Evolutionary conservation across 2,329 filamentous ascomycete genomes (phyloP).

Genomic region (Aspergillus tanneri): DNA sequence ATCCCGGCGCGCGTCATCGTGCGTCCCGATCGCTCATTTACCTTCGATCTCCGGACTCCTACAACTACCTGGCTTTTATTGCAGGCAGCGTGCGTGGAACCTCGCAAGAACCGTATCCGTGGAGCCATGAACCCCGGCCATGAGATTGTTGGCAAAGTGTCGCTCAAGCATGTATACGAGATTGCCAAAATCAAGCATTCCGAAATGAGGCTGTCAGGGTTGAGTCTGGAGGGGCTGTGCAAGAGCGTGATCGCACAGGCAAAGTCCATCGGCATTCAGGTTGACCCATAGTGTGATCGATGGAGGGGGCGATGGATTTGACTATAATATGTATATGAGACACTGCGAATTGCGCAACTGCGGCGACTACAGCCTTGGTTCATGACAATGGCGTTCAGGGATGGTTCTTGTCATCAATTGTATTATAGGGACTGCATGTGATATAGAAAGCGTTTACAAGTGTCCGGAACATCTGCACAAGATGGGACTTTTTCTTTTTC

Average conservation of each 20-base stretch:
- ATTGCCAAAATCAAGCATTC: slow-evolving; percentile 94
- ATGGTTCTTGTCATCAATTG: slow-evolving; percentile 25
- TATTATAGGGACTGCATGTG: slow-evolving; percentile 28
- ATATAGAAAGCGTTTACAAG: slow-evolving; percentile 24
- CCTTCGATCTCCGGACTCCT: slow-evolving; percentile 89
- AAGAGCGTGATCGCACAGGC: slow-evolving; percentile 72
- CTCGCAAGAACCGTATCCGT: slow-evolving; percentile 69
- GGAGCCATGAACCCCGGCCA: slow-evolving; percentile 73
- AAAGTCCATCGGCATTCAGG: slow-evolving; percentile 70
- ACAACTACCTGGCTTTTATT: slow-evolving; percentile 90
- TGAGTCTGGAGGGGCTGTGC: slow-evolving; percentile 69
- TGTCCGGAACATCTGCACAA: slow-evolving; percentile 15
- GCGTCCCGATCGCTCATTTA: slow-evolving; percentile 87
- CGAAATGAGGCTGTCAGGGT: slow-evolving; percentile 70
- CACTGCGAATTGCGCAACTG: slow-evolving; percentile 15
- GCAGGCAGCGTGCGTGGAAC: slow-evolving; percentile 72
- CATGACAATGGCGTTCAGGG: slow-evolving; percentile 28
- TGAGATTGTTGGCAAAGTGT: slow-evolving; percentile 79
- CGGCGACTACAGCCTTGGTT: slow-evolving; percentile 14
- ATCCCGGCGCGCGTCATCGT: slow-evolving; percentile 89
- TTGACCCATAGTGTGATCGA: slow-evolving; percentile 56
- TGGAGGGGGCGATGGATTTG: not conserved
- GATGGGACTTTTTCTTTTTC: not conserved
- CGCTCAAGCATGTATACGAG: slow-evolving; percentile 94
- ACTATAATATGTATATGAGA: slow-evolving; percentile 13